Base-by-base conservation (phyloP, 2,329 filamentous ascomycete species). In the Neofusicoccum parvum region DNA sequence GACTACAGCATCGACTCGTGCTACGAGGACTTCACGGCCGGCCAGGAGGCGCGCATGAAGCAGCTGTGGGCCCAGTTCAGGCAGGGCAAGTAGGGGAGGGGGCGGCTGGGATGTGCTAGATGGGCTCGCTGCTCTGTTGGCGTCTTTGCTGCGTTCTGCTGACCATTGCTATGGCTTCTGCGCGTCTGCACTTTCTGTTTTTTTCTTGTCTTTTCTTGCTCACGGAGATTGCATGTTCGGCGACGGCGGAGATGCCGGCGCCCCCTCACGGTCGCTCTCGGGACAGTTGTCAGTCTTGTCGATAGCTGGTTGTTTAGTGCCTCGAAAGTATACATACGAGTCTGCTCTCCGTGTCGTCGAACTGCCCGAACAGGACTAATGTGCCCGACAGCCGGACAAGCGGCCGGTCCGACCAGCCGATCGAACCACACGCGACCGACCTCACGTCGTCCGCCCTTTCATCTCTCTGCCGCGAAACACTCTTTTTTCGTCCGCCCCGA, bases 1-100 rank as follows among this genome's bases (percentile, higher is more conserved):
- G 86, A 88, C 73, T 87, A 87, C 72, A 82, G 80, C 4, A 81
- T 77, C 7, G 85, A 87, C 77, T 80, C 78, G 20, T 87, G 85
- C 68, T 87, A 87, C 72, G 78, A 79, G 68, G 77, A 73, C 1
- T 87, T 87, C 68, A 85, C 84, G 6, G 70, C 75, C 1, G 75
- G 78, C 45, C 85, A 87, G 77, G 75, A 79, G 20, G 72, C 76
- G 65, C 74, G 85, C 62, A 86, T 87, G 80, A 75, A 79, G 68
- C 81, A 73, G 69, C 80, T 87, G 77, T 87, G 82, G 81, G 73
- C 70, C 41, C 76, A 80, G 69, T 81, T 79, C 71, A 72, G 80
- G 64, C 64, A 72, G 62, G 78, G 75, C 5, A 75, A 75, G 62
- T 78, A 27, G 51, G 15, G 5, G 48, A 23, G 12, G 48, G 5